These are phyloP conservation scores for Penicillium sclerotiorum DNA, from an alignment of 2,329 filamentous ascomycete genomes.

Conservation along the genomic window DNA sequence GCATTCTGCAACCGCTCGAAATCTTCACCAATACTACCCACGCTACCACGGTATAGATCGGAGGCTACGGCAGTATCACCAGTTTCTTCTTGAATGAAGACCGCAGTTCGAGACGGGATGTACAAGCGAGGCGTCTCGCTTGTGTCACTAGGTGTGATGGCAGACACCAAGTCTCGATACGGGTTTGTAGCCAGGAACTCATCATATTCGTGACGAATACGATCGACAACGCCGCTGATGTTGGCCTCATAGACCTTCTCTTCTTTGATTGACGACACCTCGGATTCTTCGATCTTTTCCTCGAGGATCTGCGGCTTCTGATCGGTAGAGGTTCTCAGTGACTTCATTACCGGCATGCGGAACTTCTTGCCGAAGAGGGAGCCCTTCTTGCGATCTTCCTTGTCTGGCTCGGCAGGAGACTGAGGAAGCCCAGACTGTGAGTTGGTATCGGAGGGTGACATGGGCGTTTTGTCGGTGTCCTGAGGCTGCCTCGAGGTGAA, in stretches of 20 bases:
- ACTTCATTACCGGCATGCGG: constrained; percentile 72
- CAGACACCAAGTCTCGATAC: constrained; percentile 38
- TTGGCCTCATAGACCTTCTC: constrained; percentile 50
- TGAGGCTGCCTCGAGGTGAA: constrained; percentile 65
- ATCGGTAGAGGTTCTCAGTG: constrained; percentile 69
- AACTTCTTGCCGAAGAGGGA: constrained; percentile 83
- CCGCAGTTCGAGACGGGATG: constrained; percentile 55
- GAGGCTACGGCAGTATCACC: constrained; percentile 67
- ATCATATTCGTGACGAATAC: constrained; percentile 50
- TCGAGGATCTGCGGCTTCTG: constrained; percentile 73
- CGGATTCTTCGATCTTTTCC: constrained; percentile 66
- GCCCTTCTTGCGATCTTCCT: constrained; percentile 62
- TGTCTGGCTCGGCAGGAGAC: constrained; percentile 59
- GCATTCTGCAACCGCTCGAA: constrained; percentile 82
- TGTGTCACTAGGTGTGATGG: constrained; percentile 46
- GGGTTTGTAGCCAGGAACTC: constrained; percentile 43
- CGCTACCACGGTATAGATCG: constrained; percentile 88
- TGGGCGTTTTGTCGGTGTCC: constrained; percentile 55
- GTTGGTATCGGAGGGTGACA: constrained; percentile 47
- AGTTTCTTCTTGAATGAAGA: constrained; percentile 67
- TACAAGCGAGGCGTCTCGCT: constrained; percentile 49
- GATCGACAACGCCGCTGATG: constrained; percentile 49
- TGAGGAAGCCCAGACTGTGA: constrained; percentile 48
- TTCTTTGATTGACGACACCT: constrained; percentile 55
- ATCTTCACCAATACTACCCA: constrained; percentile 74